Evolutionary conservation across 441 rosid species (phyloP).

Genomic region (Rhodomyrtus psidioides): DNA sequence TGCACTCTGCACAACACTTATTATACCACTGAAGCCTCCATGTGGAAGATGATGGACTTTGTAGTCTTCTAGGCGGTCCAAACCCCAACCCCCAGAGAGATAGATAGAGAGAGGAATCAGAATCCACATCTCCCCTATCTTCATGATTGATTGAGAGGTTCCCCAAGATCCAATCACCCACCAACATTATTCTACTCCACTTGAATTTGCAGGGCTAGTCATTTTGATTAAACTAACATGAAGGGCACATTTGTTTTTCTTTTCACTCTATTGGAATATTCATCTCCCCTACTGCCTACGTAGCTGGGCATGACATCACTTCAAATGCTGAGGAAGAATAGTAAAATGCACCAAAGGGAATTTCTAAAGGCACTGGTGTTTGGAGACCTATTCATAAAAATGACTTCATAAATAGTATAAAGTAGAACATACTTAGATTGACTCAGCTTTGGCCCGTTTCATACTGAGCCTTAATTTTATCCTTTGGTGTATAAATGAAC

Average conservation of each 20-base stretch:
- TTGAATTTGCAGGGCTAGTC: neutral
- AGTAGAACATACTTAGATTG: no score
- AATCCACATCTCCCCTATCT: constrained; percentile 17
- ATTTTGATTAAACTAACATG: neutral
- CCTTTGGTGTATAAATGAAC: no score
- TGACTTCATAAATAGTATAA: neutral
- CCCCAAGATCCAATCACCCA: constrained; percentile 18
- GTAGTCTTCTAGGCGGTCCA: constrained; percentile 20
- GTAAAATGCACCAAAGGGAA: neutral
- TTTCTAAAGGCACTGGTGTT: neutral
- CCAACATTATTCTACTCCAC: neutral
- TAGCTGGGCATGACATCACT: neutral
- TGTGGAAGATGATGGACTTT: neutral
- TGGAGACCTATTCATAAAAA: neutral
- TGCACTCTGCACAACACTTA: neutral
- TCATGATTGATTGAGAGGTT: constrained; percentile 29
- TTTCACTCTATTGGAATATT: neutral
- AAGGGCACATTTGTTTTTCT: neutral
- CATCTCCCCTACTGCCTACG: neutral
- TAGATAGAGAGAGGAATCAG: constrained; percentile 18
- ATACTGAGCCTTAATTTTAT: no score
- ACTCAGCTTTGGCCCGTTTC: no score
- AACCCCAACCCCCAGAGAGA: constrained; percentile 6
- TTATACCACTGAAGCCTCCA: neutral
- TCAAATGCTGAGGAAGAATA: neutral